A percentile compares a stretch with the other conserved stretches of the same genome.
Conservation (phyloP, 371 early-diverging fungal species). For the Mortierella sp. region DNA sequence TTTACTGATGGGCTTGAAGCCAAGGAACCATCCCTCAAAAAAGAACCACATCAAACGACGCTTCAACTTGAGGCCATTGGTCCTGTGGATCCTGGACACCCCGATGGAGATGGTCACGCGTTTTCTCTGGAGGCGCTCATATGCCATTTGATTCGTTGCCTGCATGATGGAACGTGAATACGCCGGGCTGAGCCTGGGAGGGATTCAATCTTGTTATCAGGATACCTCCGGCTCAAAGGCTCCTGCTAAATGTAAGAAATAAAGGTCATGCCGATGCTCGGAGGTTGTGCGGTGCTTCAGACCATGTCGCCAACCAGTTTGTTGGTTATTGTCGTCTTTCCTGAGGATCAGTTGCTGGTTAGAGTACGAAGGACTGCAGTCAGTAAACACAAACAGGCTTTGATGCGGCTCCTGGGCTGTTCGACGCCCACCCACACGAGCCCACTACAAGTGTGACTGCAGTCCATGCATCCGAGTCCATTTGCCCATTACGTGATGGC, state of each 20-base stretch:
- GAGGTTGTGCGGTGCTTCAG: slow-evolving; percentile 58
- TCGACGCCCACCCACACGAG: slow-evolving; percentile 25
- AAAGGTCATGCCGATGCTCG: slow-evolving; percentile 80
- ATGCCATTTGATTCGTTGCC: slow-evolving; percentile 26
- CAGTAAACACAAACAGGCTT: slow-evolving; percentile 76
- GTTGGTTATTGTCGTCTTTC: slow-evolving; percentile 77
- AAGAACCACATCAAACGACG: slow-evolving; percentile 81
- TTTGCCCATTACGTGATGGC: too few relatives aligned
- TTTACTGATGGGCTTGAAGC: slow-evolving; percentile 74
- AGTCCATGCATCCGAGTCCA: too few relatives aligned
- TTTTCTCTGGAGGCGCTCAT: not conserved
- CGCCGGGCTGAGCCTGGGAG: slow-evolving; percentile 81
- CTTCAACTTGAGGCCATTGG: slow-evolving; percentile 65
- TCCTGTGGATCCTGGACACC: slow-evolving; percentile 78
- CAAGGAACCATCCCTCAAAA: slow-evolving; percentile 96
- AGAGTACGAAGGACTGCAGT: too few relatives aligned
- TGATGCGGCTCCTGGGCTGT: slow-evolving; percentile 22
- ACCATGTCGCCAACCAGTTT: slow-evolving; percentile 60
- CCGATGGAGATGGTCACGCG: slow-evolving; percentile 56
- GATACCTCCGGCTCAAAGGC: slow-evolving; percentile 59
- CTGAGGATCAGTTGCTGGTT: slow-evolving; percentile 8
- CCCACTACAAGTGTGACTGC: slow-evolving; percentile 22
- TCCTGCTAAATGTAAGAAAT: slow-evolving; percentile 77
- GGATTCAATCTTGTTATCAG: slow-evolving; percentile 75
- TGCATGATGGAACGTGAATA: slow-evolving; percentile 61